These are phyloP conservation scores for Tricholoma flavovirens DNA, from an alignment of 768 basidiomycete genomes.

Conservation along the genomic window DNA sequence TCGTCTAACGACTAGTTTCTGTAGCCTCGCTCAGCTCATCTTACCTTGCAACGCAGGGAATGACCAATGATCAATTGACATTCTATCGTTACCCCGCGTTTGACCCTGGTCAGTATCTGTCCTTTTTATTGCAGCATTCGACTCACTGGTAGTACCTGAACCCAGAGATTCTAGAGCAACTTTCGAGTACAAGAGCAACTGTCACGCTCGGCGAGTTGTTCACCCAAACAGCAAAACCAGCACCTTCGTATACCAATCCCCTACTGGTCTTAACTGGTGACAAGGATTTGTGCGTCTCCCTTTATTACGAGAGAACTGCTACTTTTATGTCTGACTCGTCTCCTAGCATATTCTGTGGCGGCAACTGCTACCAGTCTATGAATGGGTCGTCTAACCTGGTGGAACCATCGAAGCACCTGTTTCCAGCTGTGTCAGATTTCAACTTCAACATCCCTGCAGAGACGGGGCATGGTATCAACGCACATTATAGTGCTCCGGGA, in stretches of 20 bases:
- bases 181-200: slow-evolving; percentile 12
- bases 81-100: slow-evolving; percentile 18
- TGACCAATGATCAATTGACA: slow-evolving; percentile 14
- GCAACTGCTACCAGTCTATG: slow-evolving; percentile 14
- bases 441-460: slow-evolving; percentile 11
- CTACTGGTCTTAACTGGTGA: slow-evolving; percentile 21
- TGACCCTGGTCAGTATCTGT: slow-evolving; percentile 10
- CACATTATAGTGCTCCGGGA: slow-evolving; percentile 11
- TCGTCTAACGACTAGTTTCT: background rate
- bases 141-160: background rate
- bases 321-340: background rate
- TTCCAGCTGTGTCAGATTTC: slow-evolving; percentile 12
- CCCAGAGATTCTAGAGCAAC: slow-evolving; percentile 4
- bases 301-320: background rate
- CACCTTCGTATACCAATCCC: slow-evolving; percentile 14
- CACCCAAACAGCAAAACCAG: slow-evolving; percentile 7
- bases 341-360: slow-evolving; percentile 14
- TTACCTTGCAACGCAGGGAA: slow-evolving; percentile 12
- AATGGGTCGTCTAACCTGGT: slow-evolving; percentile 7
- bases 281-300: slow-evolving; percentile 19
- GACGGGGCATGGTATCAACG: slow-evolving; percentile 16
- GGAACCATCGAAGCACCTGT: slow-evolving; percentile 1
- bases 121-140: background rate
- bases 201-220: slow-evolving; percentile 18
- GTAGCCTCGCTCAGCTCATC: slow-evolving; percentile 11